Evolutionary conservation across 1,139 yeast genomes (phyloP), one percentile per base, ranked within the genome.

Genomic region (Sporopachydermia cereana): DNA sequence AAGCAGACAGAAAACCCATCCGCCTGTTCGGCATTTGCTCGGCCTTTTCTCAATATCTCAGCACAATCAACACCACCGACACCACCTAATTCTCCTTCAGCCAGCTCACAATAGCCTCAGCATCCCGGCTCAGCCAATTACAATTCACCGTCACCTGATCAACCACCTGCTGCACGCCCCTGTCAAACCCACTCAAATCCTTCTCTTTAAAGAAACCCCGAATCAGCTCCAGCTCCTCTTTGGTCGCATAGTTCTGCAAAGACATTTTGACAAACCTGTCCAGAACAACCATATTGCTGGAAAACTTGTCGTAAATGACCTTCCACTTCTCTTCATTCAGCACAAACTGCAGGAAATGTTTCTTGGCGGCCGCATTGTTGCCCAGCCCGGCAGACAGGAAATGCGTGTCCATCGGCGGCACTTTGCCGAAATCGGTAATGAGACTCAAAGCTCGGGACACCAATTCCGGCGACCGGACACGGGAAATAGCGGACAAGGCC

Each of bases 381-480:
- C 80, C 69, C 43, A 82, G 63, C 18, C 79, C 66, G 16, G 62
- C 62, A 1, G 77, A 72, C 48, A 80, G 62, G 56, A 73, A 79
- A 55, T 79, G 83, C 23, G 76, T 69, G 57, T 84, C 86, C 84
- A 84, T 84, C 42, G 73, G 72, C n/a, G 84, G 83, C 29, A 81
- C 65, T 51, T 50, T 57, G 54, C 23, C 46, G 43, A 29, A 57
- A 54, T 31, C 60, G 44, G 2, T 56, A 41, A 77, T 59, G 50
- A 67, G 56, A 1, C 55, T 57, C 30, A 77, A 55, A 44, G 77
- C 62, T 46, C 58, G 57, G 12, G 62, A 57, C 39, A 74, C 61
- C 34, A 67, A 61, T 12, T 56, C 56, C 3, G 60, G 54, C 44
- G 68, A 64, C n/a, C 63, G 59, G n/a, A 76, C 71, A 5, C 69